Percentiles rank a stretch among this genome's conserved stretches.
These are phyloP conservation scores for Vaccinium macrocarpon DNA, from an alignment of 148 eudicot species.

Conservation along the genomic window DNA sequence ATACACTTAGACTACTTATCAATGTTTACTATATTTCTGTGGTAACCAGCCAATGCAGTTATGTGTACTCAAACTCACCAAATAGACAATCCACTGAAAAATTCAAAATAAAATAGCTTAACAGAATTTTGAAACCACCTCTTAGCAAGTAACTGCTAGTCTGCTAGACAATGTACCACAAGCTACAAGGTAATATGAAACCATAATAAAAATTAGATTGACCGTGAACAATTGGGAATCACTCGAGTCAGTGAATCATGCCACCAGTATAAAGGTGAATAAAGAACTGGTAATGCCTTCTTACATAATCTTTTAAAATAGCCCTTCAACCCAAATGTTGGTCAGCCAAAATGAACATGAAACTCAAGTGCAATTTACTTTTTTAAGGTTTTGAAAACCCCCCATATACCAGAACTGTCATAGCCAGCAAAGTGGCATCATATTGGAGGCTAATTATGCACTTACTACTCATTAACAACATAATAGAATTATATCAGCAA, in stretches of 20 bases:
- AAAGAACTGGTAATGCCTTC: background rate
- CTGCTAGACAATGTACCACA: constrained; percentile 34
- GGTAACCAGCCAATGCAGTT: constrained; percentile 21
- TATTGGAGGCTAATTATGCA: background rate
- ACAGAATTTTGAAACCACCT: background rate
- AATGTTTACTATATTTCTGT: background rate
- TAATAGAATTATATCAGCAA: background rate
- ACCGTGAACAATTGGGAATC: background rate
- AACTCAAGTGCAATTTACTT: background rate
- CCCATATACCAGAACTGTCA: background rate
- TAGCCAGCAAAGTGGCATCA: background rate
- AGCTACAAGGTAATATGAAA: background rate
- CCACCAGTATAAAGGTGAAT: background rate
- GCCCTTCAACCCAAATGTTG: background rate
- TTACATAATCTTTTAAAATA: background rate
- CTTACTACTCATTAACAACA: background rate
- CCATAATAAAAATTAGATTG: background rate
- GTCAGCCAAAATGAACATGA: background rate
- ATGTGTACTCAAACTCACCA: background rate
- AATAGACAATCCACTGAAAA: background rate
- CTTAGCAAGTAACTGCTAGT: constrained; percentile 18
- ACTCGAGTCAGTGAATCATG: background rate
- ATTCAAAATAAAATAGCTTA: background rate
- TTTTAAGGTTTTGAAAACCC: background rate
- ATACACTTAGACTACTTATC: background rate